Percentiles rank a stretch among this genome's conserved stretches.
These are phyloP conservation scores for Dendrobium nobile DNA, from an alignment of 106 monocot genomes.

Conservation along the genomic window DNA sequence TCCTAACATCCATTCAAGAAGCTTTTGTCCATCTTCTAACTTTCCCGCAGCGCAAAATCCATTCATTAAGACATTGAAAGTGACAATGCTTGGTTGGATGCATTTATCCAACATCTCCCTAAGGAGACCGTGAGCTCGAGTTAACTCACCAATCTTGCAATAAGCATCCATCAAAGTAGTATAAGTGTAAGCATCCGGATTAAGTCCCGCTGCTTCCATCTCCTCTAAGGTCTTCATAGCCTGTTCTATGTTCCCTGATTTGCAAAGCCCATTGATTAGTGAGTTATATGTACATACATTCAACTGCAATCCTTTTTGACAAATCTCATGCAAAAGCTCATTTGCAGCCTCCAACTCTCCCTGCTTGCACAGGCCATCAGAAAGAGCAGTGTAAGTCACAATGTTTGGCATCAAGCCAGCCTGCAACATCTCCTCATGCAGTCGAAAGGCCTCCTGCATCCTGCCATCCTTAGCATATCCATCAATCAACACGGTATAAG, in stretches of 20 bases:
- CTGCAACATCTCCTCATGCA: constrained; percentile 68
- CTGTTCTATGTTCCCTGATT: constrained; percentile 76
- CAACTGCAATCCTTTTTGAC: constrained; percentile 57
- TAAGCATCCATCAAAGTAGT: constrained; percentile 92
- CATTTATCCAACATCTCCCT: constrained; percentile 75
- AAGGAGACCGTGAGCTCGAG: constrained; percentile 53
- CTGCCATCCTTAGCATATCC: constrained; percentile 76
- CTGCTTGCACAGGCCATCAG: constrained; percentile 85
- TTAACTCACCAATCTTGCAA: constrained; percentile 63
- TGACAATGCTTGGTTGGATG: constrained; percentile 68
- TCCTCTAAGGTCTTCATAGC: constrained; percentile 69
- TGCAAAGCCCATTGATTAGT: constrained; percentile 88
- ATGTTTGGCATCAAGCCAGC: constrained; percentile 64
- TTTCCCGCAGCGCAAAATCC: constrained; percentile 66
- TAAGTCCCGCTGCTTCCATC: constrained; percentile 74
- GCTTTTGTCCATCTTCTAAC: constrained; percentile 64
- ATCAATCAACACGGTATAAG: constrained; percentile 69
- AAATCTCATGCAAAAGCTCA: constrained; percentile 84
- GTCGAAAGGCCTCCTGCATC: constrained; percentile 55
- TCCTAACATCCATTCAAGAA: constrained; percentile 80
- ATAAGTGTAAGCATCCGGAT: constrained; percentile 72
- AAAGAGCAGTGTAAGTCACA: constrained; percentile 87
- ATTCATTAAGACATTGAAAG: constrained; percentile 95
- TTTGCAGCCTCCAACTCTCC: constrained; percentile 81
- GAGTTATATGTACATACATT: constrained; percentile 85